Percentiles rank a stretch among this genome's conserved stretches.
These are phyloP conservation scores for Vanderwaltozyma polyspora DNA, from an alignment of 805 yeast species.

Conservation along the genomic window DNA sequence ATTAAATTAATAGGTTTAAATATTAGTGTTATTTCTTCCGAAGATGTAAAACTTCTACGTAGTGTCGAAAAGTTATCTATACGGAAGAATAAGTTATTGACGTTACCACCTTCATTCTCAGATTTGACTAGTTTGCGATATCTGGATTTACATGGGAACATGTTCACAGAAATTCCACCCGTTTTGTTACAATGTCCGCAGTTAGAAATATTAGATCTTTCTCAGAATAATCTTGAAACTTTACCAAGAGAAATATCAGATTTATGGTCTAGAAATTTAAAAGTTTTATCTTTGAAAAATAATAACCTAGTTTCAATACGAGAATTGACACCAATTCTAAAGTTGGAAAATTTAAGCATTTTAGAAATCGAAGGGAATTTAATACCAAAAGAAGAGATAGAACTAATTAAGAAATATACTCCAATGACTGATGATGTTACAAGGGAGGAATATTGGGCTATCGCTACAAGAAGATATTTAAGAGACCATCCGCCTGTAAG, in stretches of 20 bases:
- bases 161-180: conserved; percentile 42
- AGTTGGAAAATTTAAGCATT: conserved; percentile 40
- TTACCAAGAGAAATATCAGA: conserved; percentile 36
- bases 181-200: conserved; percentile 29
- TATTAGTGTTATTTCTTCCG: conserved; percentile 30
- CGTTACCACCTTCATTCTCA: conserved; percentile 38
- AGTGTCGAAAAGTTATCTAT: conserved; percentile 41
- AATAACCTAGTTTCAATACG: conserved; percentile 38
- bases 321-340: conserved; percentile 44
- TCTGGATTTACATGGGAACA: conserved; percentile 56
- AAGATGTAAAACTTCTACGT: conserved; percentile 28
- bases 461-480: conserved; percentile 22
- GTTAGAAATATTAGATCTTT: conserved; percentile 57
- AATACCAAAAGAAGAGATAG: conserved; percentile 44
- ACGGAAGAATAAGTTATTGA: conserved; percentile 38
- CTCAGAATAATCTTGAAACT: conserved; percentile 40
- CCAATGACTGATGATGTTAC: conserved; percentile 30
- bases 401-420: conserved; percentile 28
- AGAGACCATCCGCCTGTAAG: conserved; percentile 13
- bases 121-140: conserved; percentile 39
- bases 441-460: conserved; percentile 29
- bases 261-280: conserved; percentile 33
- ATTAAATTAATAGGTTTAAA: conserved; percentile 32
- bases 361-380: conserved; percentile 49
- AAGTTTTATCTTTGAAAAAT: conserved; percentile 49